Evolutionary conservation across 768 basidiomycete species (phyloP), one percentile per base, ranked within the genome.

Genomic region (Calvatia gigantea): DNA sequence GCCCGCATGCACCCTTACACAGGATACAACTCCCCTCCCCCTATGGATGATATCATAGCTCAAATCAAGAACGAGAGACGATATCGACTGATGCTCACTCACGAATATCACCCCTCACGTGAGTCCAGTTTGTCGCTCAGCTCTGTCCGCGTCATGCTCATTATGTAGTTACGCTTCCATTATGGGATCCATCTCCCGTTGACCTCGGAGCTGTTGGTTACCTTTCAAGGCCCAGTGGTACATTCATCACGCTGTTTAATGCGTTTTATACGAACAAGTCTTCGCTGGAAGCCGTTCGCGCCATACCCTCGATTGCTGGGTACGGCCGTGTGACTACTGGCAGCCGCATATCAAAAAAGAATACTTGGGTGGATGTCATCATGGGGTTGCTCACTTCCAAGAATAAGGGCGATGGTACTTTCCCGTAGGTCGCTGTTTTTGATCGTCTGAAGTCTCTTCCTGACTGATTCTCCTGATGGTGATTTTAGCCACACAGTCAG

Each of bases 121-220:
- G 62, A 61, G 86, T 70, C 6, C 58, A 29, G 48, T 28, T 44
- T 53, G 38, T 48, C 4, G 46, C 35, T 43, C 57, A 33, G 37
- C 6, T 48, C 37, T 23, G 46, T 23, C 57, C 25, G 44, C 31
- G 15, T 53, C 37, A 29, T 32, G 7, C 6, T 31, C 41, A 25
- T 53, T 33, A 27, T 27, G 3, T 32, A 86, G 85, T 89, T 56
- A 81, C 76, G 0, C 67, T 86, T 19, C 86, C 90, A 6, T 69
- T 91, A 5, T 94, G 90, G 90, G 76, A 73, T 4, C 91, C 91
- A 1, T 70, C 78, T 3, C 75, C 62, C 4, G 79, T 92, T 0
- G 66, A 75, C 11, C 69, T 91, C 2, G 91, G 91, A 6, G 83
- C 85, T 2, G 85, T 93, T 7, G 91, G 91, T 2, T 94, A 87